Conservation (phyloP, 2,329 filamentous ascomycete species). For the Bimuria novae-zelandiae region DNA sequence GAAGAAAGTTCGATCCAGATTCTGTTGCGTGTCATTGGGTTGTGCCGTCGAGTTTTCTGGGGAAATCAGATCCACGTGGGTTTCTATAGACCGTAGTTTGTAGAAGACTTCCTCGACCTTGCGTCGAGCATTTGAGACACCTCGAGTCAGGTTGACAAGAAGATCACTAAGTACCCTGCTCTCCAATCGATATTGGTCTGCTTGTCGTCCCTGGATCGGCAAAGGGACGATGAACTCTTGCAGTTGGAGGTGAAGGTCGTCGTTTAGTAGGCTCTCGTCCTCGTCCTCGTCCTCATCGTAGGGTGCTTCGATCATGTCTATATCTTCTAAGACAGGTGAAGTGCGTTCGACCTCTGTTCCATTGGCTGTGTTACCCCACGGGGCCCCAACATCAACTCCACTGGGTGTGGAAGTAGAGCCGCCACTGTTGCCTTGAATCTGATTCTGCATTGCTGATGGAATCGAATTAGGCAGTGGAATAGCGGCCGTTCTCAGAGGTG, state of each 20-base stretch:
- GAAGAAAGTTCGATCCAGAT: conserved; percentile 24
- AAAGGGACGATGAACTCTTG: conserved; percentile 43
- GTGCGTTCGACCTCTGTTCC: not conserved
- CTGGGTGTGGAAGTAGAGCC: not conserved
- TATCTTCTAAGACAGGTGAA: not conserved
- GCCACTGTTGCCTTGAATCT: not conserved
- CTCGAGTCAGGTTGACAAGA: conserved; percentile 22
- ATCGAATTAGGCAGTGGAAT: conserved; percentile 18
- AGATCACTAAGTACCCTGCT: conserved; percentile 25
- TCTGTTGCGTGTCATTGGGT: conserved; percentile 4
- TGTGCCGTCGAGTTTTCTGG: conserved; percentile 24
- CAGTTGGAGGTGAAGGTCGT: conserved; percentile 32
- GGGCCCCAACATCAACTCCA: not conserved
- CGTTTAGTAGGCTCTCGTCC: conserved; percentile 28
- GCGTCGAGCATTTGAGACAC: conserved; percentile 15
- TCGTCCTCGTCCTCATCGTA: conserved; percentile 29
- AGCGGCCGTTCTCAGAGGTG: conserved; percentile 34
- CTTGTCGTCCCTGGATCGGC: conserved; percentile 38
- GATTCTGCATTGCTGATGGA: not conserved
- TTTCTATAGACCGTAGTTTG: conserved; percentile 33
- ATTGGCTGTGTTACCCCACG: not conserved
- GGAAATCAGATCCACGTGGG: conserved; percentile 38
- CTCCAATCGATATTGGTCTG: conserved; percentile 25
- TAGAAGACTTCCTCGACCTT: conserved; percentile 26
- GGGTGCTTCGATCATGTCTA: conserved; percentile 21